phyloP scores from a whole-genome alignment of 495 filamentous ascomycete species.

The Aspergillus ostianus region DNA sequence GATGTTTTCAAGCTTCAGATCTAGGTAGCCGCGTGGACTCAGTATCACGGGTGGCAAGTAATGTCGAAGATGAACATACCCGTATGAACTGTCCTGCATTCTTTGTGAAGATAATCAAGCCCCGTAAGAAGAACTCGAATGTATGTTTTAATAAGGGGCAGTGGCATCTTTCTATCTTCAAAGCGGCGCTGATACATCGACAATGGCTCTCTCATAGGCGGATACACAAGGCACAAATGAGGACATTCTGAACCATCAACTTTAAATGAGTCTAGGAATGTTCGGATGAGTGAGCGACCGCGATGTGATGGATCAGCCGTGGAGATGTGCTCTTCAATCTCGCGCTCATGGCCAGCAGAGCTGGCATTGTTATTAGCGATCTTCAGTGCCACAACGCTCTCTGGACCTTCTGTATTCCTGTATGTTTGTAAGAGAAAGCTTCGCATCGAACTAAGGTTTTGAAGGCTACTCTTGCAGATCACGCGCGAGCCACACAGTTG shows the following conservation, averaged over 20 bases:
- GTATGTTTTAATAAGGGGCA: conserved; percentile 37
- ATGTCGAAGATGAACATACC: conserved; percentile 26
- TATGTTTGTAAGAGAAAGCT: conserved; percentile 22
- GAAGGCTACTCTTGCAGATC: conserved; percentile 32
- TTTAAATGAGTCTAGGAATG: conserved; percentile 30
- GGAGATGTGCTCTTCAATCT: conserved; percentile 36
- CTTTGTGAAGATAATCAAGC: conserved; percentile 46
- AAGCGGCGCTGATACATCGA: conserved; percentile 36
- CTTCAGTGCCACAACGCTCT: conserved; percentile 43
- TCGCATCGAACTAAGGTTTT: conserved; percentile 18
- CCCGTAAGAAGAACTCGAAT: conserved; percentile 39
- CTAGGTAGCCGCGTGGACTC: conserved; percentile 28
- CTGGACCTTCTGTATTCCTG: conserved; percentile 33
- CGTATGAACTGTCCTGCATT: conserved; percentile 38
- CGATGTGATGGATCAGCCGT: conserved; percentile 32
- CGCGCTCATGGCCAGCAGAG: conserved; percentile 36
- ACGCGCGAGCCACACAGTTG: conserved; percentile 43
- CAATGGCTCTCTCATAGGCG: conserved; percentile 37
- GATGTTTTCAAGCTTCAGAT: conserved; percentile 50
- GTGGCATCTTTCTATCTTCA: conserved; percentile 29
- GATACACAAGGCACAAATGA: conserved; percentile 39
- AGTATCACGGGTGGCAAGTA: conserved; percentile 24
- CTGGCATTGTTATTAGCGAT: conserved; percentile 32
- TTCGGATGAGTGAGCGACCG: conserved; percentile 28
- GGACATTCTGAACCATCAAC: conserved; percentile 26